phyloP scores from a whole-genome alignment of 225 moss, liverwort and hornwort genomes.

The Polytrichum formosum region DNA sequence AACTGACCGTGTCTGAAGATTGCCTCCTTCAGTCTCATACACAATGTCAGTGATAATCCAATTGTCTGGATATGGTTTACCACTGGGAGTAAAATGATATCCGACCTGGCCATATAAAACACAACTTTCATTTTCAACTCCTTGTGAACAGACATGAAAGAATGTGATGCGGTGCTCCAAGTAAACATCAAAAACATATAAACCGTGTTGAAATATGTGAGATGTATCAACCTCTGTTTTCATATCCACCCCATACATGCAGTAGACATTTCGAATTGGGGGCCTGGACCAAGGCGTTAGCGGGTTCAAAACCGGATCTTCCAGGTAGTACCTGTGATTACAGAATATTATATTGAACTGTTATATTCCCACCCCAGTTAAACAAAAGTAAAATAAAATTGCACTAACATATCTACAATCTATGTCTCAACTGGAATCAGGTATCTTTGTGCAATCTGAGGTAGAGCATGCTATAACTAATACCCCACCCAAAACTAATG shows the following conservation, averaged over 20 bases:
- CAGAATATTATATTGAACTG: not conserved
- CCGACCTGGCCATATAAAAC: constrained; percentile 55
- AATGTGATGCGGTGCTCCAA: not conserved
- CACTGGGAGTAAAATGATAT: constrained; percentile 88
- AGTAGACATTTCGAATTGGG: constrained; percentile 94
- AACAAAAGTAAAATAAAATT: too few relatives aligned
- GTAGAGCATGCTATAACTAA: too few relatives aligned
- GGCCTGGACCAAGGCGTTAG: constrained; percentile 98
- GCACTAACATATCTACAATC: too few relatives aligned
- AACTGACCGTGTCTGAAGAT: constrained; percentile 68
- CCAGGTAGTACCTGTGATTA: constrained; percentile 74
- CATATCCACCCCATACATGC: constrained; percentile 90
- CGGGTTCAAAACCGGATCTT: constrained; percentile 91
- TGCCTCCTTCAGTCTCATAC: constrained; percentile 89
- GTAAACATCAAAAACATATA: too few relatives aligned
- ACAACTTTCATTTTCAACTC: constrained; percentile 7
- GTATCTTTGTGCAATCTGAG: too few relatives aligned
- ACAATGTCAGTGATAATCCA: constrained; percentile 85
- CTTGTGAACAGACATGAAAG: constrained; percentile 6
- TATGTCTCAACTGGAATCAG: too few relatives aligned
- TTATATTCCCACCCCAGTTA: not conserved
- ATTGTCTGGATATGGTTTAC: constrained; percentile 91
- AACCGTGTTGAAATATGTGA: not conserved
- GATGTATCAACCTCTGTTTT: constrained; percentile 73
- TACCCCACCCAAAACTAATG: too few relatives aligned